Evolutionary conservation across 345 rosid genomes (phyloP).

Genomic region (Luvunga scandens): DNA sequence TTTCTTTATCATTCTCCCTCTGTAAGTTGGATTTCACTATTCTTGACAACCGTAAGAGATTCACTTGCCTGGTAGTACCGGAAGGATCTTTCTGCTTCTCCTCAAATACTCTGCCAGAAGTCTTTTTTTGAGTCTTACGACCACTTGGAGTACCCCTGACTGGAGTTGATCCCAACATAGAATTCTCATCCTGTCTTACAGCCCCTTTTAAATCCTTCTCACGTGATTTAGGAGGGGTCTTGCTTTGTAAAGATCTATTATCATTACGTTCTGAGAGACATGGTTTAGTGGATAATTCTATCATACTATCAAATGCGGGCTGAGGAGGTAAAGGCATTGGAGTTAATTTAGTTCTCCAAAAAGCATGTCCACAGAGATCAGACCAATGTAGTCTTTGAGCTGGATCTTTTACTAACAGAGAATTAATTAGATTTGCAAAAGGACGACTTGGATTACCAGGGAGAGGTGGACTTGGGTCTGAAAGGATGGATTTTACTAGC

Average conservation of each 20-base stretch:
- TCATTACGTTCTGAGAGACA: conserved; percentile 80
- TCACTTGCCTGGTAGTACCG: conserved; percentile 58
- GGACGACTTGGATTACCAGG: conserved; percentile 82
- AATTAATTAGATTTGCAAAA: conserved; percentile 76
- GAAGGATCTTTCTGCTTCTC: conserved; percentile 70
- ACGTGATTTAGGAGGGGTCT: conserved; percentile 68
- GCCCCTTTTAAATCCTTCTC: conserved; percentile 71
- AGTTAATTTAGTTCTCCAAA: conserved; percentile 69
- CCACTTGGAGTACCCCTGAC: conserved; percentile 55
- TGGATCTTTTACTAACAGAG: conserved; percentile 93
- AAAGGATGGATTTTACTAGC: conserved; percentile 81
- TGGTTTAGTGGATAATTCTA: conserved; percentile 60
- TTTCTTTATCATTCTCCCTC: conserved; percentile 97
- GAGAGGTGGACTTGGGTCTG: conserved; percentile 87
- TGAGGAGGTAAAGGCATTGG: conserved; percentile 69
- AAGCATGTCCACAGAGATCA: conserved; percentile 84
- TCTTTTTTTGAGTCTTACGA: conserved; percentile 54
- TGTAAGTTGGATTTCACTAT: conserved; percentile 87
- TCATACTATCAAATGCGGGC: conserved; percentile 82
- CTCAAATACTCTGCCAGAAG: conserved; percentile 50
- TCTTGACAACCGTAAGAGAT: conserved; percentile 89
- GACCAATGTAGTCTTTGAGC: conserved; percentile 86
- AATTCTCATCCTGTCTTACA: conserved; percentile 62
- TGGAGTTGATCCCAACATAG: conserved; percentile 54
- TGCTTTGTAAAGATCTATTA: conserved; percentile 56